phyloP scores from a whole-genome alignment of 192 early-diverging fungal species.

The Ambispora gerdemannii region DNA sequence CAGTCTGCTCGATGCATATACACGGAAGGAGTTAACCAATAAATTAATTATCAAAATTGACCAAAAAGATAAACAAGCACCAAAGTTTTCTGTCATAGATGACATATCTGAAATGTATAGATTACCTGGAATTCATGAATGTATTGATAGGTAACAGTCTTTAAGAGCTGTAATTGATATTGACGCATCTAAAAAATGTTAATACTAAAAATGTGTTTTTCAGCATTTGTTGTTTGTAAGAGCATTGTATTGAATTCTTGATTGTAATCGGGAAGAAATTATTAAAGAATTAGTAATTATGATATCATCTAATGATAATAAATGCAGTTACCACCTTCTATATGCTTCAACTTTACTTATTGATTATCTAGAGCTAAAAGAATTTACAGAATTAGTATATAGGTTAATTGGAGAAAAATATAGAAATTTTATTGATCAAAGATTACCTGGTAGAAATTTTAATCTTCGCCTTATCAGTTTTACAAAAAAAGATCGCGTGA shows the following conservation, averaged over 20 bases:
- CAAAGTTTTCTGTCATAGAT: neutral
- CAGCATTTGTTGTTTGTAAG: constrained; percentile 21
- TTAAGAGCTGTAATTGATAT: constrained; percentile 23
- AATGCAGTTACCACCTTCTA: too few species aligned
- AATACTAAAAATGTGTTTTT: constrained; percentile 1
- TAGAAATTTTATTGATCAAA: constrained; percentile 25
- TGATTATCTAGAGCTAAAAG: constrained; percentile 21
- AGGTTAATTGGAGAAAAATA: constrained; percentile 22
- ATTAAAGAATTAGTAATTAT: constrained; percentile 22
- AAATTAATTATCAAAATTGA: constrained; percentile 18
- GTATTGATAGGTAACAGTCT: neutral
- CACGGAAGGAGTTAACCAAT: constrained; percentile 1
- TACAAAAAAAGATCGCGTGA: constrained; percentile 21
- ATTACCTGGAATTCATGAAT: neutral
- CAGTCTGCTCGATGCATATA: constrained; percentile 19
- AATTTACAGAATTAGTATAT: constrained; percentile 26
- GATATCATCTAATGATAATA: constrained; percentile 17
- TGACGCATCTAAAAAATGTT: constrained; percentile 15
- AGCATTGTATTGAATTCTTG: constrained; percentile 27
- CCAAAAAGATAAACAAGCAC: neutral
- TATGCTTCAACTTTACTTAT: constrained; percentile 12
- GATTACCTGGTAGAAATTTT: constrained; percentile 21
- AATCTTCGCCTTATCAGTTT: constrained; percentile 7
- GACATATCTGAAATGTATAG: neutral
- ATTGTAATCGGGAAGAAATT: constrained; percentile 25